Evolutionary conservation across 176 grass and related monocot species (phyloP), one percentile per base, ranked within the genome.

Genomic region (Oryza brachyantha): DNA sequence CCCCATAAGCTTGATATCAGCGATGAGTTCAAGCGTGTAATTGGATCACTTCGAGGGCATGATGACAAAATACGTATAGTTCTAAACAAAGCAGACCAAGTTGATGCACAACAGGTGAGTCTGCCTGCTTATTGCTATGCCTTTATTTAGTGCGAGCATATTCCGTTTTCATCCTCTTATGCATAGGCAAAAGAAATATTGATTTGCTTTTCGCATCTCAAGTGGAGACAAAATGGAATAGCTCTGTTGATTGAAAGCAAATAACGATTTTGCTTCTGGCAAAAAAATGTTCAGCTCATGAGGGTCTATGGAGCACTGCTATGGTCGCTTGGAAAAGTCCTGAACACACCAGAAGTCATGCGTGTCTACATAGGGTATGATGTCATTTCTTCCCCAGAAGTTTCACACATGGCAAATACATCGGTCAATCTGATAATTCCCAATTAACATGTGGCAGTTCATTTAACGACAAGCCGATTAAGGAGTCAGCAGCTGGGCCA

Each of bases 291-390:
- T 79, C 87, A 98, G 95, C 90, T 98, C 21, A 98, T 98, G 92
- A 84, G 90, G 76, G 90, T 98, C 34, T 94, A 94, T 36, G 95
- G 95, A 73, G 92, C 92, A 42, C 72, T 98, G 3, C 79, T 94
- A 31, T 94, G 95, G 95, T 98, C 92, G 19, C 95, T 94, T 2
- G 95, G 95, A 25, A 98, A 98, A 41, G 89, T 94, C 37, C 70
- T 98, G 69, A 90, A 94, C 66, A 98, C 95, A 58, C 95, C 95
- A 48, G 95, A 98, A 84, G 92, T 98, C 10, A 90, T 87, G 83
- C 92, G 92, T 55, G 89, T 98, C 40, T 98, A 94, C 77, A 93
- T 98, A 29, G 95, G 95, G 90, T 94, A 90, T 73, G 77, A 2
- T 60, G 41, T 45, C 77, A 63, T 55, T 0, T 43, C 22, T 61